Evolutionary conservation across 768 basidiomycete genomes (phyloP), one percentile per base, ranked within the genome.

Genomic region (Mycena vulgaris): DNA sequence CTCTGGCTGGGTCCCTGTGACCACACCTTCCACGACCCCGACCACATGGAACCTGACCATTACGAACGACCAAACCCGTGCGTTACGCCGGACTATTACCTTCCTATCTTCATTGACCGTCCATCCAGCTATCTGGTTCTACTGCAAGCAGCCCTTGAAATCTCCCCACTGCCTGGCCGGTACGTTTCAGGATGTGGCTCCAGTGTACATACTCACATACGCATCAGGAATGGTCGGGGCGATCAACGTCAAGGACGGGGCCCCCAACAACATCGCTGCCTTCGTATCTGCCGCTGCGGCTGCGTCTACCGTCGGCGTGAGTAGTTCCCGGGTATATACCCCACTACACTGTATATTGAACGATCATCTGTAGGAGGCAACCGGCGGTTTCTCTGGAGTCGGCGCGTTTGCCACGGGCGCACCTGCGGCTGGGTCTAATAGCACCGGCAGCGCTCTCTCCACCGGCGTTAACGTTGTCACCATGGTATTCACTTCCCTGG

Each of bases 81-180:
- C 23, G 66, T 49, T 3, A 9, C 7, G 7, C 25, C 3, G 14
- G n/a, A 16, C 14, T 14, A 17, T 8, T n/a, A 10, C 47, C 10
- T 53, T 25, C 27, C n/a, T n/a, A 10, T 21, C 37, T 16, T 2
- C 10, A 17, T 21, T 47, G 8, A 68, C 31, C 21, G 10, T 27
- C 19, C 14, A 40, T 14, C 14, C 37, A 68, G 66, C 66, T 7
- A 61, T 68, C 33, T 68, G 66, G 66, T 68, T 68, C 66, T 68
- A 55, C 57, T 68, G 66, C 52, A 68, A 68, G 27, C 66, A 68
- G 23, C 48, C 57, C 4, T 7, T 14, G 8, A 35, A 21, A 8
- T 45, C 56, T 16, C 27, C 66, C 2, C 66, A 67, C 58, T 67
- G 66, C 66, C 51, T 40, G 17, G 3, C 13, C 7, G 55, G 64